Conservation (phyloP, 2,329 filamentous ascomycete genomes). For the Endothia cerciana region DNA sequence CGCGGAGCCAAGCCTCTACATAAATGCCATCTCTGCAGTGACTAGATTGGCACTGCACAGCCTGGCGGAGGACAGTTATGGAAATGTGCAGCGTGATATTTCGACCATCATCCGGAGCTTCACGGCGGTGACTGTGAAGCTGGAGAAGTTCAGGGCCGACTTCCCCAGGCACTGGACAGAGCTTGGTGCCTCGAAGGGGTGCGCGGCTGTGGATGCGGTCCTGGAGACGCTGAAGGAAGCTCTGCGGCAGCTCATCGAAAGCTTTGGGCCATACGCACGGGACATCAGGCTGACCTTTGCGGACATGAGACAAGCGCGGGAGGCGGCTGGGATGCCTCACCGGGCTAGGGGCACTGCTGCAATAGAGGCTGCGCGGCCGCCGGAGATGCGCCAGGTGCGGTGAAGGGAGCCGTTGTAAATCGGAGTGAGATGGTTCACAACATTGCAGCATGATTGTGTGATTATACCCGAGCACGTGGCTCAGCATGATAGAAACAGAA, state of each 20-base stretch:
- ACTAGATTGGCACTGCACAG: conserved; percentile 72
- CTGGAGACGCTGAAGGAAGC: conserved; percentile 66
- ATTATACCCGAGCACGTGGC: conserved; percentile 29
- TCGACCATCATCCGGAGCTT: conserved; percentile 74
- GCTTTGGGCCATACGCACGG: conserved; percentile 74
- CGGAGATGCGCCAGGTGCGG: conserved; percentile 40
- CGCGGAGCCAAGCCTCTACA: conserved; percentile 68
- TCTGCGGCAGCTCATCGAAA: conserved; percentile 66
- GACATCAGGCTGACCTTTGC: conserved; percentile 70
- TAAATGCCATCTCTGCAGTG: conserved; percentile 73
- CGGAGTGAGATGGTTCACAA: background rate
- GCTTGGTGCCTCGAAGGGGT: conserved; percentile 57
- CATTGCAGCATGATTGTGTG: conserved; percentile 16
- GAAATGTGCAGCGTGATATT: conserved; percentile 84
- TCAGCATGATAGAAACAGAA: conserved; percentile 17
- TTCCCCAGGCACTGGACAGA: conserved; percentile 81
- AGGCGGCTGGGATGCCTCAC: conserved; percentile 50
- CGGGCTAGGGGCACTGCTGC: conserved; percentile 31
- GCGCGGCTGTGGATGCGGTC: conserved; percentile 72
- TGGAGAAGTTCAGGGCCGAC: conserved; percentile 67
- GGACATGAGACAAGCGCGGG: conserved; percentile 75
- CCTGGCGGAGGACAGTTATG: conserved; percentile 79
- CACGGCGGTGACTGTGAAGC: conserved; percentile 67
- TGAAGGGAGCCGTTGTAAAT: conserved; percentile 29
- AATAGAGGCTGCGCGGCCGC: conserved; percentile 29